phyloP scores from a whole-genome alignment of 73 alveolate species.

The Diophrys sp. region DNA sequence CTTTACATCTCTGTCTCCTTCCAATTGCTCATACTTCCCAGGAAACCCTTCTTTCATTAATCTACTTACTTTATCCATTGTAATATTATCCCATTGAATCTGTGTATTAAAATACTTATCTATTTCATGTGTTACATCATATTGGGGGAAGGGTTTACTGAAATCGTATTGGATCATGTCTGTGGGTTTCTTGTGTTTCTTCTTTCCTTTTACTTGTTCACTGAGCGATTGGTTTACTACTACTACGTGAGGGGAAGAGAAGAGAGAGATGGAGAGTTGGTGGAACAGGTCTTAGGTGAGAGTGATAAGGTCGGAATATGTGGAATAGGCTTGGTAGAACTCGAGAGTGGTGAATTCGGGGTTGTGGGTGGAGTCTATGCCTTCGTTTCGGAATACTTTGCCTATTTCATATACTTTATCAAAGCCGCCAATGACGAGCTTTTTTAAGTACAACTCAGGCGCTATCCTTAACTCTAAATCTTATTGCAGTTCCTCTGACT shows the following conservation, averaged over 20 bases:
- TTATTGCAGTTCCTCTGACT: conserved; percentile 92
- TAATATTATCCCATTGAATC: neutral
- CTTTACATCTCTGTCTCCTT: conserved; percentile 29
- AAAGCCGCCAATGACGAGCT: conserved; percentile 98
- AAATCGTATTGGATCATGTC: conserved; percentile 79
- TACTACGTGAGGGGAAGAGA: conserved; percentile 75
- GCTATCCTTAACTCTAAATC: conserved; percentile 86
- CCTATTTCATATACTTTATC: conserved; percentile 99
- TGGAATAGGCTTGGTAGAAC: too few species aligned
- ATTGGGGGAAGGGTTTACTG: conserved; percentile 87
- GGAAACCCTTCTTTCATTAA: neutral
- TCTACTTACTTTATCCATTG: neutral
- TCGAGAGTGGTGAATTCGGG: too few species aligned
- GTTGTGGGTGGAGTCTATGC: conserved; percentile 96
- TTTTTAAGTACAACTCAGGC: too few species aligned
- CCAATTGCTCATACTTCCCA: conserved; percentile 7
- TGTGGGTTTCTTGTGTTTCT: conserved; percentile 35
- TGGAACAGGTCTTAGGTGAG: conserved; percentile 97
- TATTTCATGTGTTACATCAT: conserved; percentile 70
- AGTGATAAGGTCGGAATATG: conserved; percentile 97
- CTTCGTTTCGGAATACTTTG: conserved; percentile 97
- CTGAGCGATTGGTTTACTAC: neutral
- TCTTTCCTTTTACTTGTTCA: conserved; percentile 51
- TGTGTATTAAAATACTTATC: neutral
- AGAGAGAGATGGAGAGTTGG: too few species aligned